phyloP scores from a whole-genome alignment of 352 stramenopile species.

The Globisporangium cederbergense region DNA sequence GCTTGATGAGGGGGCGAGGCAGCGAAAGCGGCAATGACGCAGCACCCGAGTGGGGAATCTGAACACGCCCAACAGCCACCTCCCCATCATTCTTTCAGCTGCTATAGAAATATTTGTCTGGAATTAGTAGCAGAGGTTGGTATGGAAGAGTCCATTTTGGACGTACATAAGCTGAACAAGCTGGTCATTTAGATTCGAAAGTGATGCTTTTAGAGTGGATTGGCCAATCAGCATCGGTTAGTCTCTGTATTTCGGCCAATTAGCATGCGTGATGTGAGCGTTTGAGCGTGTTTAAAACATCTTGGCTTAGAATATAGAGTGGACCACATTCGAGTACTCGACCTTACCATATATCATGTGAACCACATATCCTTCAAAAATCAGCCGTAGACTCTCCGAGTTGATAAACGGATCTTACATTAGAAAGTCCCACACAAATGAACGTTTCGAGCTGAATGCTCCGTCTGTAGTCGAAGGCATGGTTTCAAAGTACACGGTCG shows the following conservation, averaged over 20 bases:
- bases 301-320: not conserved
- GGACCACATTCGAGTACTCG: not conserved
- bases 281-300: no score
- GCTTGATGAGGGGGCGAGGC: not conserved
- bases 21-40: conserved; percentile 14
- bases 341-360: not conserved
- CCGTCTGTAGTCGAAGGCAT: no score
- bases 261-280: no score
- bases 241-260: no score
- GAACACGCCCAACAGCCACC: conserved; percentile 4
- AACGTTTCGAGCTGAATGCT: no score
- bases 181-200: no score
- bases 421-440: no score
- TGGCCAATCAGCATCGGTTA: no score
- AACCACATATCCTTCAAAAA: not conserved
- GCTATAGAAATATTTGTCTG: not conserved
- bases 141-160: not conserved
- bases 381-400: not conserved
- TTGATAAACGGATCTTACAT: no score
- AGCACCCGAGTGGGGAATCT: conserved; percentile 1
- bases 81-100: not conserved
- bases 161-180: no score
- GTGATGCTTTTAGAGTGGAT: no score
- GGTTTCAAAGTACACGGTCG: no score
- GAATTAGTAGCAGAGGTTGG: not conserved